These are phyloP conservation scores for Trypanosoma theileri DNA, from an alignment of 208 protist species.

Conservation along the genomic window DNA sequence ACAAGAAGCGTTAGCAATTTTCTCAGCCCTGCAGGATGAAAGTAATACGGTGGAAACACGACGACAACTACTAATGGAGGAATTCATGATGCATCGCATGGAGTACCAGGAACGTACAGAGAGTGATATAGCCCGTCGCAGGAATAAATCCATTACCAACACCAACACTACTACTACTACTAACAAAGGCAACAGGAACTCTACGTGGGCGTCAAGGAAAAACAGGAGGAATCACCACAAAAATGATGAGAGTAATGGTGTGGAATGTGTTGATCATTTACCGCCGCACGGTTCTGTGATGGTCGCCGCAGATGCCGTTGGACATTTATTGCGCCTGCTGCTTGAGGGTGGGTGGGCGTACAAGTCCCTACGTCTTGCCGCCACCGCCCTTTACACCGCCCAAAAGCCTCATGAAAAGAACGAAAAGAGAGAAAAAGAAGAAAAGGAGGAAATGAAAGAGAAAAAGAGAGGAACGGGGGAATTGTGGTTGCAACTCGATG, in stretches of 20 bases:
- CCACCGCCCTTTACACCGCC: constrained; percentile 41
- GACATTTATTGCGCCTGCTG: constrained; percentile 43
- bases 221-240: too few species aligned
- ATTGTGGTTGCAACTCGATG: too few species aligned
- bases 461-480: too few species aligned
- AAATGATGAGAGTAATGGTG: not conserved
- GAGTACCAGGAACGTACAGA: constrained; percentile 4
- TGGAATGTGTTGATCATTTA: constrained; percentile 45
- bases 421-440: too few species aligned
- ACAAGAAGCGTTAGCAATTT: constrained; percentile 32
- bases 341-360: constrained; percentile 41
- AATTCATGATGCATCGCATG: constrained; percentile 39
- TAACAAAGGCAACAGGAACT: too few species aligned
- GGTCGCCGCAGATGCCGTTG: constrained; percentile 37
- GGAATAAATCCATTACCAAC: not conserved
- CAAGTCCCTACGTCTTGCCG: constrained; percentile 47
- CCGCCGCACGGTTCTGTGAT: constrained; percentile 45
- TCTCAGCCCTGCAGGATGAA: constrained; percentile 46
- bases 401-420: constrained; percentile 31
- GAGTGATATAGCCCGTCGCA: not conserved
- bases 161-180: too few species aligned
- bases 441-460: too few species aligned
- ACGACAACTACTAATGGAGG: constrained; percentile 33
- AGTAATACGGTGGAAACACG: constrained; percentile 24
- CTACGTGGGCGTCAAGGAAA: too few species aligned